phyloP scores from a whole-genome alignment of 176 grass and related monocot species.

The Cymbopogon citratus region DNA sequence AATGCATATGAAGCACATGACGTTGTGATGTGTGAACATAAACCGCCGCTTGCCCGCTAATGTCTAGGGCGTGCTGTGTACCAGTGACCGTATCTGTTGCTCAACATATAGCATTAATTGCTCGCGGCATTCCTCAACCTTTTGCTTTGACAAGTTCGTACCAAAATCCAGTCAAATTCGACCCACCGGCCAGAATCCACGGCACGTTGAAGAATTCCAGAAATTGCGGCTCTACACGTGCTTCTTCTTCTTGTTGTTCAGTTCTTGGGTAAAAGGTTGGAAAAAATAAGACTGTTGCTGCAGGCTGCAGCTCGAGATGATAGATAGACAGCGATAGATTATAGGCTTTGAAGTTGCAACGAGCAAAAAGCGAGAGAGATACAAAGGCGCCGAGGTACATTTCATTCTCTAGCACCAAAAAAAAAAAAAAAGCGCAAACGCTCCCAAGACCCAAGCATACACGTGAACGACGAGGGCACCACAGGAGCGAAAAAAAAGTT shows the following conservation, averaged over 20 bases:
- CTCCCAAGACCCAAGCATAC: neutral
- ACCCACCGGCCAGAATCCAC: neutral
- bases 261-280: neutral
- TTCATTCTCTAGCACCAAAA: neutral
- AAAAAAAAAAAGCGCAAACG: slow-evolving; percentile 8
- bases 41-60: neutral
- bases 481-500: slow-evolving; percentile 32
- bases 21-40: neutral
- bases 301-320: neutral
- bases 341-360: neutral
- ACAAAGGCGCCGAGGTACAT: neutral
- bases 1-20: neutral
- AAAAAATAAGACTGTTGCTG: neutral
- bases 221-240: neutral
- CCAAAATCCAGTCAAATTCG: neutral
- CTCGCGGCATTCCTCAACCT: neutral
- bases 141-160: neutral
- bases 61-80: neutral
- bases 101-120: neutral
- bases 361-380: neutral
- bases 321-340: neutral
- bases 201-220: neutral
- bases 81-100: neutral
- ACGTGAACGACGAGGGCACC: neutral
- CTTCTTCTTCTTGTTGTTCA: neutral